Evolutionary conservation across 192 early-diverging fungal genomes (phyloP), one percentile per base, ranked within the genome.

Genomic region (Phycomyces blakesleeanus): DNA sequence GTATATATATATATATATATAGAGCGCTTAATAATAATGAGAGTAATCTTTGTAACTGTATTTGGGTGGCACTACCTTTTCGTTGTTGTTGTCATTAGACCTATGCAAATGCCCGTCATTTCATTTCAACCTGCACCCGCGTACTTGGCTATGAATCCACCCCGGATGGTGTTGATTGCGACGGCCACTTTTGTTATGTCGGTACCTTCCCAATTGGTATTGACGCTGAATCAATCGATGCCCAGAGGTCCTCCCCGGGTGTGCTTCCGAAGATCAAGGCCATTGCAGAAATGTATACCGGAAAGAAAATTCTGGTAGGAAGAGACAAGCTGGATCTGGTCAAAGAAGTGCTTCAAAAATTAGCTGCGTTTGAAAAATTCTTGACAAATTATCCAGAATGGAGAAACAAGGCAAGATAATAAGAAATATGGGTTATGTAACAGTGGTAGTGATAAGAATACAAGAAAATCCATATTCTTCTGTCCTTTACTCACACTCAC

Each of bases 161-260:
- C 0, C 96, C 94, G 4, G 88, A 80, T 21, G 93, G 93, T 6
- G 93, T 98, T 11, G 90, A 96, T 73, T 87, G 83, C 56, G 80
- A 87, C 39, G 93, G 93, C 9, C 84, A 82, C 50, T 74, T 84
- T 15, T 91, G 95, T 12, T 67, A 83, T 52, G 85, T 98, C 0
- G 89, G 91, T 49, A 94, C 96, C 10, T 96, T 98, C 71, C 95
- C 97, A 1, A 96, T 99, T 54, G 97, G 97, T 21, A 98, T 99
- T 69, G 95, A 99, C 71, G 81, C 87, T 10, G 79, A 90, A 14
- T 69, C 83, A 24, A 83, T 95, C 8, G 82, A 93, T 51, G 22
- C 61, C 6, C 73, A 80, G 38, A 79, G 89, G 54, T 83, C 87
- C 20, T 65, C 62, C 51, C 76, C 84, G 1, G 72, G 69, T 3